Percentiles rank a stretch among this genome's conserved stretches.
Conservation (phyloP, 768 basidiomycete genomes). For the Lyophyllum decastes region DNA sequence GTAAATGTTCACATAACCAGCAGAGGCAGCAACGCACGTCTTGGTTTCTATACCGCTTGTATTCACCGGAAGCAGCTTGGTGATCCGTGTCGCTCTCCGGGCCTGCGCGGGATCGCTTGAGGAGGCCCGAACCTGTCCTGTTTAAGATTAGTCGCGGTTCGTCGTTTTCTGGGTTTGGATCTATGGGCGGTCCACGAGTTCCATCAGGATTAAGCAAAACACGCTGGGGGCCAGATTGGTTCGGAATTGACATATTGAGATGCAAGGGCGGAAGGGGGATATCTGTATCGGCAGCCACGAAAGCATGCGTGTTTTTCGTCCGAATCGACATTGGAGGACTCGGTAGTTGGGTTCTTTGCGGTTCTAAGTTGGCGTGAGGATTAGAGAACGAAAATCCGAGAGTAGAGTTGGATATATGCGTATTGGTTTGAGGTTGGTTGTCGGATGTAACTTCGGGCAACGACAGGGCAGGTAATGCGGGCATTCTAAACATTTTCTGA, state of each 20-base stretch:
- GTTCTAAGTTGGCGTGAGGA: slow-evolving; percentile 1
- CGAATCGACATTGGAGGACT: slow-evolving; percentile 17
- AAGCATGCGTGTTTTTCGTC: not conserved
- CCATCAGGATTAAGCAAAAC: slow-evolving; percentile 16
- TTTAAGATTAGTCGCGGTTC: slow-evolving; percentile 1
- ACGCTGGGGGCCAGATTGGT: slow-evolving; percentile 19
- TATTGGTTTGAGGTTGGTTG: slow-evolving; percentile 6
- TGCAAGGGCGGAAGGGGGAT: slow-evolving; percentile 5
- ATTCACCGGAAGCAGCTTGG: not conserved
- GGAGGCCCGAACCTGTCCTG: not conserved
- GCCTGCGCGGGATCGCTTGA: slow-evolving; percentile 9
- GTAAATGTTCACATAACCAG: not conserved
- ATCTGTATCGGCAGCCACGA: not conserved
- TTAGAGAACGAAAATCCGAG: slow-evolving; percentile 17
- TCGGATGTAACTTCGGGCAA: not conserved
- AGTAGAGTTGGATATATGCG: slow-evolving; percentile 20
- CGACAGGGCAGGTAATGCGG: slow-evolving; percentile 11
- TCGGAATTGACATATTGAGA: slow-evolving; percentile 13
- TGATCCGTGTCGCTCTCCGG: slow-evolving; percentile 5
- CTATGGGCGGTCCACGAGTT: slow-evolving; percentile 5
- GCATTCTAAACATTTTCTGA: slow-evolving; percentile 11
- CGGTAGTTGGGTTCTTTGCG: slow-evolving; percentile 11
- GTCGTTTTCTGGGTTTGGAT: not conserved
- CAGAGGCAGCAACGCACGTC: not conserved
- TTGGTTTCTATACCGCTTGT: slow-evolving; percentile 12